Evolutionary conservation across 176 grass and related monocot species (phyloP).

Genomic region (Triticum urartu): DNA sequence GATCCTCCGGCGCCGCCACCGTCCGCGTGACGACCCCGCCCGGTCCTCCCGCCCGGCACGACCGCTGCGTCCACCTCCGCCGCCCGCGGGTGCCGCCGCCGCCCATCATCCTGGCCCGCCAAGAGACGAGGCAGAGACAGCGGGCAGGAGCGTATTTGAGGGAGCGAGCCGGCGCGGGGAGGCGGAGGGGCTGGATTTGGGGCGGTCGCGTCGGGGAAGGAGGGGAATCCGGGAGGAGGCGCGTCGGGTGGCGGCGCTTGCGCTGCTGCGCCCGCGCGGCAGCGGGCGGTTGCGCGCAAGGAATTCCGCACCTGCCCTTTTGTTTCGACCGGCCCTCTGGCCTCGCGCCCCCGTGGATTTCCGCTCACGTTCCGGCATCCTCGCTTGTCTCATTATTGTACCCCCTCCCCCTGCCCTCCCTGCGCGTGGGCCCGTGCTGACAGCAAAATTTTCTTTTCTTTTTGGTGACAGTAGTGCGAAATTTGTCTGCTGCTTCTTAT

Average conservation of each 20-base stretch:
- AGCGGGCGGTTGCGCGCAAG: constrained; percentile 26
- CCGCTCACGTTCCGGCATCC: neutral
- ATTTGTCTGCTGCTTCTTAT: no score
- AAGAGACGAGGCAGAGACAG: neutral
- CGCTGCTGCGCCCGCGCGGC: constrained; percentile 36
- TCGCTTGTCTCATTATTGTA: neutral
- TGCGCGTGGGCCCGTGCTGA: neutral
- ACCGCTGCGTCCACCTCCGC: constrained; percentile 42
- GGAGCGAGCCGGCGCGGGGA: neutral
- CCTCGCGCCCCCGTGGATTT: constrained; percentile 11
- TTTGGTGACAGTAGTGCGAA: no score
- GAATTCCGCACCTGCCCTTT: constrained; percentile 22
- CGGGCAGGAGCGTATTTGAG: constrained; percentile 9
- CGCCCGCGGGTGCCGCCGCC: constrained; percentile 10
- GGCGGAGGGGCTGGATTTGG: constrained; percentile 4
- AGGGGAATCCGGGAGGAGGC: neutral
- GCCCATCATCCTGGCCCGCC: constrained; percentile 34
- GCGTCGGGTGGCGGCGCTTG: constrained; percentile 41
- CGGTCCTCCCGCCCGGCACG: neutral
- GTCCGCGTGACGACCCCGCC: constrained; percentile 6
- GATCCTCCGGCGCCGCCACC: neutral
- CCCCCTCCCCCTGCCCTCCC: neutral
- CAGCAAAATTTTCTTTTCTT: neutral
- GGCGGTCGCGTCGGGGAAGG: constrained; percentile 8
- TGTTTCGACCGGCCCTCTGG: neutral